Evolutionary conservation across 768 basidiomycete species (phyloP), one percentile per base, ranked within the genome.

Genomic region (Fomitopsis serialis): DNA sequence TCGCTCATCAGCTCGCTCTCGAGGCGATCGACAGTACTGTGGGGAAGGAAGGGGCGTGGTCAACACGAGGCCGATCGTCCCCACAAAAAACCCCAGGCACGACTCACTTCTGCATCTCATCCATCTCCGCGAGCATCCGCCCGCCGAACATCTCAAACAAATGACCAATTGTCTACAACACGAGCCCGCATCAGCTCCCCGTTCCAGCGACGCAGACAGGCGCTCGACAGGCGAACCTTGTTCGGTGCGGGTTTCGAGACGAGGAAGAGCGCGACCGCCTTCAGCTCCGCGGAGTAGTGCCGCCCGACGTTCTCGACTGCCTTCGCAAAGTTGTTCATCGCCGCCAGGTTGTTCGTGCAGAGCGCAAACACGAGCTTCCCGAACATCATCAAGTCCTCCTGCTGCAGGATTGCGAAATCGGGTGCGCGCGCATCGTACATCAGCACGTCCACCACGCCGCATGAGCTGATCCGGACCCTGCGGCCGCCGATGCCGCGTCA

Each of bases 321-420:
- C 75, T 84, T 89, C 68, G 71, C 81, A 40, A 88, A 74, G 59
- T 82, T 87, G 63, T 75, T 81, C 50, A 71, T 78, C 0, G 81
- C 81, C 15, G 78, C 69, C 34, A 77, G 68, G 53, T 81, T 92
- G 43, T 78, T 78, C 61, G 87, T 91, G 58, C 89, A 87, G 52
- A 99, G 70, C 15, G 82, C 74, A 55, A 97, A 81, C 54, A 99
- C 70, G 13, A 99, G 75, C 48, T 86, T 80, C 17, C 95, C 97
- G 52, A 99, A 88, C 73, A 87, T 82, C 36, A 81, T 73, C 12
- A 98, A 70, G 65, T 99, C 97, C 53, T 98, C 94, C 72, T 94
- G 92, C 73, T 93, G 89, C 42, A 84, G 69, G 7, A 77, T 53
- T 17, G 71, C 58, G 3, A 84, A 65, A 51, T 87, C 84, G 19